phyloP scores from a whole-genome alignment of 805 yeast species.

The Kregervanrija delftensis region DNA sequence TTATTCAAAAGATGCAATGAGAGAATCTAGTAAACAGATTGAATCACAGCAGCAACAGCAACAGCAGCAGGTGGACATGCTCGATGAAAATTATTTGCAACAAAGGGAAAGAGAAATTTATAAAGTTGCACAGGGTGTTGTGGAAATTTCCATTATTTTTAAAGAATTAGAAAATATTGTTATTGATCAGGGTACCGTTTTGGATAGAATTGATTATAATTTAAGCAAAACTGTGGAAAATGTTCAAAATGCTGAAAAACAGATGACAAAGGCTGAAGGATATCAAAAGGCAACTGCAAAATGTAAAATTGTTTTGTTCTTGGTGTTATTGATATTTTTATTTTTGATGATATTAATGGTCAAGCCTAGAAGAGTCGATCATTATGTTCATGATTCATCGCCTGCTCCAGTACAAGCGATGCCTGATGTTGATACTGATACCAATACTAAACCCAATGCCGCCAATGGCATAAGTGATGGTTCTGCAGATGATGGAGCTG shows the following conservation, averaged over 20 bases:
- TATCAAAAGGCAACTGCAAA: constrained; percentile 88
- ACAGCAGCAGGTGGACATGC: constrained; percentile 32
- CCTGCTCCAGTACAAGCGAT: neutral
- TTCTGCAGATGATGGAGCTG: no score
- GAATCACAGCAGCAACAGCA: constrained; percentile 25
- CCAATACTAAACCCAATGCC: neutral
- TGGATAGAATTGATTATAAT: constrained; percentile 92
- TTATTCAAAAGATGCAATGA: constrained; percentile 47
- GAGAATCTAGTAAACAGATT: constrained; percentile 37
- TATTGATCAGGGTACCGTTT: constrained; percentile 89
- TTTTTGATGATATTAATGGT: constrained; percentile 64
- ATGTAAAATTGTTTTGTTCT: constrained; percentile 76
- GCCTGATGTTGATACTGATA: constrained; percentile 2
- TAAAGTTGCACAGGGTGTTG: constrained; percentile 86
- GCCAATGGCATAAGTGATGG: no score
- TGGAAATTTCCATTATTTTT: constrained; percentile 89
- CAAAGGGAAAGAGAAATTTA: constrained; percentile 88
- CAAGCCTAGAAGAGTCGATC: constrained; percentile 41
- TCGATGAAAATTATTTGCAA: constrained; percentile 41
- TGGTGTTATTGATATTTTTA: constrained; percentile 65
- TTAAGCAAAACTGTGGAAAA: constrained; percentile 72
- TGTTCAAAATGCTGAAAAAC: constrained; percentile 69
- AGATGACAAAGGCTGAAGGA: constrained; percentile 64
- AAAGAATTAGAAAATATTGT: constrained; percentile 88
- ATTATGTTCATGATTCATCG: constrained; percentile 20